Base-by-base conservation (phyloP, 805 yeast genomes). In the Yarrowia deformans region DNA sequence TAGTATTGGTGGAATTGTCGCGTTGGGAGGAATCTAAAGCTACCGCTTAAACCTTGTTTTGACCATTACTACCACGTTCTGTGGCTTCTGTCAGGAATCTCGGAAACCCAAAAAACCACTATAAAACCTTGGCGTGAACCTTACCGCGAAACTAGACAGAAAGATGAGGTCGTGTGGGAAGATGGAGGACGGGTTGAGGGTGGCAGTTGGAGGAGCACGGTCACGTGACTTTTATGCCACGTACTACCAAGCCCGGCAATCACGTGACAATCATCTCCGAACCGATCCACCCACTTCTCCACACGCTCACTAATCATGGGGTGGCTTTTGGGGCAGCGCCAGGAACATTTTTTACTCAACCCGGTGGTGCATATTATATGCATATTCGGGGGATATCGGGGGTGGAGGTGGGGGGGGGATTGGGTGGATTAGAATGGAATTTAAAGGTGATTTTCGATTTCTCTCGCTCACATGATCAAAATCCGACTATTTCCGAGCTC, bases 241-340 rank as follows among this genome's bases (percentile, higher is more conserved):
- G n/a, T n/a, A n/a, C n/a, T n/a, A 7, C 2, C 18, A 0, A 8
- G 3, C 9, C 9, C 19, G 12, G 10, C 1, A 1, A 23, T 46
- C 56, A 50, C 56, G 56, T 34, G 56, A 50, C 23, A 34, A n/a
- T 10, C 18, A 3, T 50, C 16, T 23, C 37, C 39, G 39, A 16
- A 6, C 23, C n/a, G 14, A 18, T 16, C 19, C 55, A 5, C 8
- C 1, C 5, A 2, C n/a, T 6, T 8, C 19, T 32, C 37, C 39
- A 35, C 56, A 16, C 34, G 60, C 43, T 54, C 60, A 54, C 60
- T 54, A 54, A 54, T 54, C 60, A 39, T 54, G n/a, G n/a, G n/a
- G 60, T 54, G 60, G 60, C 60, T 54, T n/a, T n/a, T 54, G 45
- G 37, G 55, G 29, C 29, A 34, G 55, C 40, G 55, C 40, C 39